Percentiles rank a stretch among this genome's conserved stretches.
These are phyloP conservation scores for Pezicula radicicola DNA, from an alignment of 2,329 filamentous ascomycete species.

Conservation along the genomic window DNA sequence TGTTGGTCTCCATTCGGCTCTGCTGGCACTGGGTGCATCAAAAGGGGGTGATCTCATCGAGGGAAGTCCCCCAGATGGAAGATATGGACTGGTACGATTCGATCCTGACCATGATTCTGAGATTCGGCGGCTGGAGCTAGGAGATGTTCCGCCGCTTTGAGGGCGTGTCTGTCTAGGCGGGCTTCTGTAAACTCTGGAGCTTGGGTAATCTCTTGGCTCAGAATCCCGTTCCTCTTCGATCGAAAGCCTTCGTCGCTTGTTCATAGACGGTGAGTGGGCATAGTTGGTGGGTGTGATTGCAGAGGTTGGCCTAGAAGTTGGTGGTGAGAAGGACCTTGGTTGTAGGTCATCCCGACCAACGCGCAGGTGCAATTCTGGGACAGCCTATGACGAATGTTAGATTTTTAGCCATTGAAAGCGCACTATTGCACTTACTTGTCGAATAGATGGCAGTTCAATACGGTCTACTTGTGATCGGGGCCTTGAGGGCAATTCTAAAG, in stretches of 20 bases:
- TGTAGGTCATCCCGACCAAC: neutral
- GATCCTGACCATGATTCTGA: conserved; percentile 10
- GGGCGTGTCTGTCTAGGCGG: conserved; percentile 5
- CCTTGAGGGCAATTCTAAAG: conserved; percentile 5
- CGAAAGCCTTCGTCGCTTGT: conserved; percentile 18
- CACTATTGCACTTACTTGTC: conserved; percentile 10
- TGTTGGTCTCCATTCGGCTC: conserved; percentile 13
- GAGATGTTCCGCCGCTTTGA: conserved; percentile 9
- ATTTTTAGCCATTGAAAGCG: neutral
- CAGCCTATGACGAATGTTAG: conserved; percentile 7
- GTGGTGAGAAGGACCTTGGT: conserved; percentile 7
- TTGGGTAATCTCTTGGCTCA: conserved; percentile 6
- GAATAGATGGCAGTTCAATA: conserved; percentile 17
- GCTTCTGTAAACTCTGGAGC: conserved; percentile 11
- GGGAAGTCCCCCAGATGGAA: conserved; percentile 1
- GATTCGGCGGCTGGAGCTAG: conserved; percentile 6
- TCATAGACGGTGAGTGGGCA: conserved; percentile 6
- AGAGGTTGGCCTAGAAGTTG: conserved; percentile 1
- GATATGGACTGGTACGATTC: conserved; percentile 12
- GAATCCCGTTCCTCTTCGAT: conserved; percentile 7
- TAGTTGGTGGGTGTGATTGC: neutral
- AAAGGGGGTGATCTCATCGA: conserved; percentile 4
- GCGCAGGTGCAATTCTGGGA: conserved; percentile 11
- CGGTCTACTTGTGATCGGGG: conserved; percentile 9
- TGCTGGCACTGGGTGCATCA: conserved; percentile 2